A percentile compares a stretch with the other conserved stretches of the same genome.
phyloP scores from a whole-genome alignment of 2,329 filamentous ascomycete species.

The Diaporthe citrichinensis region DNA sequence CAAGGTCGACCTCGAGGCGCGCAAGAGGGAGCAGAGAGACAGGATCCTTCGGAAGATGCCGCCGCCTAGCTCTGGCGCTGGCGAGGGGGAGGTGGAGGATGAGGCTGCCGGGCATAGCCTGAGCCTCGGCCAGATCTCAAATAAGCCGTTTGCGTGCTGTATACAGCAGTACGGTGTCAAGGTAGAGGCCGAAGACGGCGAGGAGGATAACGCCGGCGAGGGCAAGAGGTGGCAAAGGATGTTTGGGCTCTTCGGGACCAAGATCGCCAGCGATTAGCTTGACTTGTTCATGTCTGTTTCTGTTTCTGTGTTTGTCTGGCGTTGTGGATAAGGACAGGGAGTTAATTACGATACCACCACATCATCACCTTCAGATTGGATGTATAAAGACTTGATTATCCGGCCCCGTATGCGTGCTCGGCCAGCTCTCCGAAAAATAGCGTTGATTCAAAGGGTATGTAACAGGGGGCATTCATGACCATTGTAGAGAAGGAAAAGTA shows the following conservation, averaged over 20 bases:
- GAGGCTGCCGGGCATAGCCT: slow-evolving; percentile 32
- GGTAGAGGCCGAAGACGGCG: slow-evolving; percentile 55
- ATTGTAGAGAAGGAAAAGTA: slow-evolving; percentile 34
- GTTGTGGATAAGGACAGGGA: neutral
- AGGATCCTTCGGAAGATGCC: slow-evolving; percentile 46
- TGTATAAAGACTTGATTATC: neutral
- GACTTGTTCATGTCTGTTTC: neutral
- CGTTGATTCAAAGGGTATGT: slow-evolving; percentile 23
- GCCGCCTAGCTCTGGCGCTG: slow-evolving; percentile 52
- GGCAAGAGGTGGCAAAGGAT: slow-evolving; percentile 71
- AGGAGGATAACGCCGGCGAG: slow-evolving; percentile 60
- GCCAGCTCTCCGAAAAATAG: neutral
- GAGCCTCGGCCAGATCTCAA: slow-evolving; percentile 54
- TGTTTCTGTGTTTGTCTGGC: neutral
- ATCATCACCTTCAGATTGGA: neutral
- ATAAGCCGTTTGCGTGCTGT: slow-evolving; percentile 78
- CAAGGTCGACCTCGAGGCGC: slow-evolving; percentile 60
- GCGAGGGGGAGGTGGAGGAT: slow-evolving; percentile 41
- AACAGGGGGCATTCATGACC: slow-evolving; percentile 29
- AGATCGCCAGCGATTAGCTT: slow-evolving; percentile 56
- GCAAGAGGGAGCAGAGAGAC: slow-evolving; percentile 41
- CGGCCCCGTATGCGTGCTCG: neutral
- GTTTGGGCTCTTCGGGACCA: slow-evolving; percentile 76
- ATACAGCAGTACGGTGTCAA: slow-evolving; percentile 78
- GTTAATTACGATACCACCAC: slow-evolving; percentile 3